Conservation (phyloP, 176 grass and related monocot species). For the Dendrocalamus sinicus region DNA sequence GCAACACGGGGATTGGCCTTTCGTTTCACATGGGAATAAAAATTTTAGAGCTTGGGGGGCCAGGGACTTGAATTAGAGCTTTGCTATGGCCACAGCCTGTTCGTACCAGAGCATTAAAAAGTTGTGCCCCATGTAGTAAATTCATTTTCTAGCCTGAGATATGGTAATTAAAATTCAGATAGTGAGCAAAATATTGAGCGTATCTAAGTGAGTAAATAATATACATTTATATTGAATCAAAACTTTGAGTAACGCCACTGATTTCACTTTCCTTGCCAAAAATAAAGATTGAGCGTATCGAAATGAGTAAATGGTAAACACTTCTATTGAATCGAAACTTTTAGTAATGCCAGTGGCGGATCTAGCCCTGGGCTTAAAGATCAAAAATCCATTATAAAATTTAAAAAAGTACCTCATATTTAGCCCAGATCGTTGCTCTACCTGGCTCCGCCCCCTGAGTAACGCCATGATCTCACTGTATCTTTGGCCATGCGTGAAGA, state of each 20-base stretch:
- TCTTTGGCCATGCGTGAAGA: neutral
- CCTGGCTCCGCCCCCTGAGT: no score
- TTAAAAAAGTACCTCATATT: no score
- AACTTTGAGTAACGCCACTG: no score
- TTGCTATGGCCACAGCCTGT: slow-evolving; percentile 14
- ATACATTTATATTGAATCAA: no score
- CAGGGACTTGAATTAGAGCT: neutral
- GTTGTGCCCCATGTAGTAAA: neutral
- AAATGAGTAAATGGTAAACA: neutral
- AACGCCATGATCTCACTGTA: neutral
- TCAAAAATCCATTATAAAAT: no score
- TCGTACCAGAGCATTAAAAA: neutral
- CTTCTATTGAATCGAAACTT: neutral
- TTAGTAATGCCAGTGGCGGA: no score
- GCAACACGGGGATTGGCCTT: slow-evolving; percentile 27
- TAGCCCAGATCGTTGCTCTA: no score
- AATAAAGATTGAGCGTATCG: neutral
- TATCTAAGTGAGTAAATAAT: neutral
- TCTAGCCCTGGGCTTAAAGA: no score
- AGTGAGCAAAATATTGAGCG: neutral
- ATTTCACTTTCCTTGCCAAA: neutral
- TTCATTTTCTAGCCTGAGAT: neutral
- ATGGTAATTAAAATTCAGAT: neutral
- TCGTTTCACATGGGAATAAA: slow-evolving; percentile 39
- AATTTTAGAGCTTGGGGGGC: neutral